Conservation (phyloP, 768 basidiomycete genomes). For the Suillus subluteus region DNA sequence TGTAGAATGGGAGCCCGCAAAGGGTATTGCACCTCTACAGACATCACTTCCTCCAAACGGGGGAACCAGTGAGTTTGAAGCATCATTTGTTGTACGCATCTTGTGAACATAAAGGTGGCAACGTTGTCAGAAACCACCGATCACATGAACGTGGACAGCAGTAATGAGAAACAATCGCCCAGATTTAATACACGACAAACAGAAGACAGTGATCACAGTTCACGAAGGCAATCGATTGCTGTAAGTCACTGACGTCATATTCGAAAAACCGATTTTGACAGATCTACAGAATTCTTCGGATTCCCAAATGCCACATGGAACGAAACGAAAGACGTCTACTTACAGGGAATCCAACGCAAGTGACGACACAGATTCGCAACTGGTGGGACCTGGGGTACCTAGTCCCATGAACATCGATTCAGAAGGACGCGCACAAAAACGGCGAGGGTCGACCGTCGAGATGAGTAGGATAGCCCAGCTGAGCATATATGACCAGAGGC, state of each 20-base stretch:
- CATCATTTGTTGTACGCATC: conserved; percentile 17
- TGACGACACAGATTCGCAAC: conserved; percentile 68
- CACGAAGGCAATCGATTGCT: conserved; percentile 75
- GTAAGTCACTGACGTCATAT: conserved; percentile 40
- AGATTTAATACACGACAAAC: conserved; percentile 39
- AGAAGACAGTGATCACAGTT: conserved; percentile 67
- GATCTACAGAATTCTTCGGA: conserved; percentile 39
- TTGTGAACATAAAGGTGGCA: conserved; percentile 17
- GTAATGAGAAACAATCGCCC: conserved; percentile 29
- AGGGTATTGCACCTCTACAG: conserved; percentile 26
- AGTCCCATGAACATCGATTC: conserved; percentile 59
- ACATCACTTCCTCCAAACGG: conserved; percentile 24
- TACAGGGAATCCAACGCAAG: conserved; percentile 58
- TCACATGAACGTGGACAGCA: conserved; percentile 44
- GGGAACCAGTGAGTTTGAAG: conserved; percentile 25
- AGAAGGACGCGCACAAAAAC: conserved; percentile 76
- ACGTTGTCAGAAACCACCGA: conserved; percentile 34
- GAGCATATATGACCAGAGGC: conserved; percentile 71
- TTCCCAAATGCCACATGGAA: conserved; percentile 56
- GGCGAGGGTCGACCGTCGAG: conserved; percentile 83
- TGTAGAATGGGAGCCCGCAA: conserved; percentile 39
- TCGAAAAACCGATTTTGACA: conserved; percentile 4
- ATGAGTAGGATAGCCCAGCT: conserved; percentile 75
- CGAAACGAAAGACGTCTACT: conserved; percentile 83
- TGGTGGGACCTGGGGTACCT: conserved; percentile 69